These are phyloP conservation scores for Pseudogymnoascus sp. DNA, from an alignment of 2,329 filamentous ascomycete genomes.

Conservation along the genomic window DNA sequence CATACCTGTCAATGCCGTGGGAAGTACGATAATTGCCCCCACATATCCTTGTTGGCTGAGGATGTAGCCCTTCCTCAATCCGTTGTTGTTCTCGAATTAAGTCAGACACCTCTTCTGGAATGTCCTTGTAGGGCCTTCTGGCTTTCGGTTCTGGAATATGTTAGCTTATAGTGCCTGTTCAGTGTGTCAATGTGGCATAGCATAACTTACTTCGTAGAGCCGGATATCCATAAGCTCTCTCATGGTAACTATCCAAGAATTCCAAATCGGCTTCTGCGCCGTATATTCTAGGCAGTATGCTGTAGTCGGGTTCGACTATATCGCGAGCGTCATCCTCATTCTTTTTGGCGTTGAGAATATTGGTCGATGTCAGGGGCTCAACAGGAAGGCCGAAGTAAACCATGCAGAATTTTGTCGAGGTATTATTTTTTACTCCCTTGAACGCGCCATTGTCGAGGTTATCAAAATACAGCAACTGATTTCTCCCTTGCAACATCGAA, in stretches of 20 bases:
- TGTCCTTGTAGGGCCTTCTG: neutral
- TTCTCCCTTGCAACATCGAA: constrained; percentile 11
- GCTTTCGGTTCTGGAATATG: neutral
- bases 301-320: constrained; percentile 10
- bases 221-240: constrained; percentile 22
- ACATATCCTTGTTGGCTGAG: neutral
- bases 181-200: neutral
- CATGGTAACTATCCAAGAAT: constrained; percentile 24
- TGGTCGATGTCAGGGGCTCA: constrained; percentile 21
- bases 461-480: constrained; percentile 16
- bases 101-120: neutral
- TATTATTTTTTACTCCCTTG: constrained; percentile 19
- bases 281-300: constrained; percentile 17
- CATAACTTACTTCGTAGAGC: constrained; percentile 21
- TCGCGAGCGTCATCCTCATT: constrained; percentile 17
- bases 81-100: neutral
- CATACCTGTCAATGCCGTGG: neutral
- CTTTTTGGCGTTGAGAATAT: constrained; percentile 15
- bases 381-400: constrained; percentile 25
- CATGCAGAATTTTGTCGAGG: constrained; percentile 26
- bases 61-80: neutral
- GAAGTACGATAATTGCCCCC: neutral
- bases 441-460: constrained; percentile 15
- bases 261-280: constrained; percentile 22
- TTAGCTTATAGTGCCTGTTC: neutral